Conservation (phyloP, 345 rosid genomes). For the Melastoma malabathricum region DNA sequence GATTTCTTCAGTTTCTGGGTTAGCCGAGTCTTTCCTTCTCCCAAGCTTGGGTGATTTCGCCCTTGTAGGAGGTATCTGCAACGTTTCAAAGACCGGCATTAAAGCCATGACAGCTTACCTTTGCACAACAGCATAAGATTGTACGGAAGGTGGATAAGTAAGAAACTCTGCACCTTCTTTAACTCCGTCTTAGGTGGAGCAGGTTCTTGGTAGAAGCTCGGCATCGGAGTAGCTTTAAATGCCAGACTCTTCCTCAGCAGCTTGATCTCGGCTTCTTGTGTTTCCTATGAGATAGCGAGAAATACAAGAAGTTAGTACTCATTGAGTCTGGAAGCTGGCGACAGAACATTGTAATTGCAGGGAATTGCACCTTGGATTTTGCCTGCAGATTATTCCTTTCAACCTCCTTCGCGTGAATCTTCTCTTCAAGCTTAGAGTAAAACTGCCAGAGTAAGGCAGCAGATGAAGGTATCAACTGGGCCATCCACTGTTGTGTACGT, state of each 20-base stretch:
- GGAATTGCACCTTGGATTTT: constrained; percentile 60
- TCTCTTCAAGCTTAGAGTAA: constrained; percentile 91
- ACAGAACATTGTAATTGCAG: constrained; percentile 1
- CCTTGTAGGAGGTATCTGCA: constrained; percentile 88
- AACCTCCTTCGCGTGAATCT: constrained; percentile 84
- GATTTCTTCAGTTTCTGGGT: constrained; percentile 39
- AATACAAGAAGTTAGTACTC: background rate
- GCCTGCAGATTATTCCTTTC: constrained; percentile 75
- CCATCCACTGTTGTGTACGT: background rate
- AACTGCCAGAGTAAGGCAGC: constrained; percentile 35
- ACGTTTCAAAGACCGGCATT: background rate
- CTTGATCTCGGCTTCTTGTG: constrained; percentile 92
- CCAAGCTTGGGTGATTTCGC: constrained; percentile 98
- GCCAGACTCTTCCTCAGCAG: constrained; percentile 76
- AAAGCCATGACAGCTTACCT: background rate
- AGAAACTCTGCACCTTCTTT: constrained; percentile 42
- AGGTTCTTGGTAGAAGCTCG: constrained; percentile 94
- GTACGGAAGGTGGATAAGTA: background rate
- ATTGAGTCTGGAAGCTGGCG: no score
- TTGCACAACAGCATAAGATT: background rate
- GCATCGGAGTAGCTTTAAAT: constrained; percentile 97
- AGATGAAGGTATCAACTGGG: constrained; percentile 4
- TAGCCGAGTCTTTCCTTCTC: constrained; percentile 43
- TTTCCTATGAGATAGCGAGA: constrained; percentile 38
- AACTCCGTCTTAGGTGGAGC: constrained; percentile 67